Percentiles rank a stretch among this genome's conserved stretches.
Conservation (phyloP, 345 rosid genomes). For the Angophora floribunda region DNA sequence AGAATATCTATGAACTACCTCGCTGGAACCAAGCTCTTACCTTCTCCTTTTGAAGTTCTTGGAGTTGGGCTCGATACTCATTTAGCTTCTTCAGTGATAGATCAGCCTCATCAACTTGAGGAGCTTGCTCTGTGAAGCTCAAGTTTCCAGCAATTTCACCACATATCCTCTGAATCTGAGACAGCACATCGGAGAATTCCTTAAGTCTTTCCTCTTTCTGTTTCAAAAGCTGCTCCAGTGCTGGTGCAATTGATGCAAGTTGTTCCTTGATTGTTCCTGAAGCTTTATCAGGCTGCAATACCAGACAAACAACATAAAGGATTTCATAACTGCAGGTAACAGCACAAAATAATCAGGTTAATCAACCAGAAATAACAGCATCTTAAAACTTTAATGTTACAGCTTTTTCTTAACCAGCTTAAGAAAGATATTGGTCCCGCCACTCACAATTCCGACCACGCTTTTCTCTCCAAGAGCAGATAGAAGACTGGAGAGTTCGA, state of each 20-base stretch:
- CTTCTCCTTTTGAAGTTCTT: slow-evolving; percentile 93
- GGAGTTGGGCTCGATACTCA: slow-evolving; percentile 68
- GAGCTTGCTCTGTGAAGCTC: slow-evolving; percentile 31
- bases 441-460: slow-evolving; percentile 56
- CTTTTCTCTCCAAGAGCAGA: slow-evolving; percentile 83
- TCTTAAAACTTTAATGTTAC: not conserved
- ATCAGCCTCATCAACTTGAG: slow-evolving; percentile 76
- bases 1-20: not conserved
- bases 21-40: slow-evolving; percentile 7
- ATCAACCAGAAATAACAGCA: not conserved
- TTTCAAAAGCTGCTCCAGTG: slow-evolving; percentile 80
- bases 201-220: slow-evolving; percentile 85
- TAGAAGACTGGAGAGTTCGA: slow-evolving; percentile 66
- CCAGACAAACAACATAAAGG: not conserved
- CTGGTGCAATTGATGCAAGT: slow-evolving; percentile 89
- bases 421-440: not conserved
- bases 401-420: not conserved
- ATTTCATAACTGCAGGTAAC: not conserved
- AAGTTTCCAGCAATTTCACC: slow-evolving; percentile 73
- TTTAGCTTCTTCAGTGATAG: slow-evolving; percentile 72
- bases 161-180: slow-evolving; percentile 86
- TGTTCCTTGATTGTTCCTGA: slow-evolving; percentile 95
- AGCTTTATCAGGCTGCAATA: slow-evolving; percentile 61
- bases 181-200: slow-evolving; percentile 68
- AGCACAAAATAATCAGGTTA: not conserved